Percentiles rank a stretch among this genome's conserved stretches.
phyloP scores from a whole-genome alignment of 2,329 filamentous ascomycete genomes.

The Fonsecaea pedrosoi region DNA sequence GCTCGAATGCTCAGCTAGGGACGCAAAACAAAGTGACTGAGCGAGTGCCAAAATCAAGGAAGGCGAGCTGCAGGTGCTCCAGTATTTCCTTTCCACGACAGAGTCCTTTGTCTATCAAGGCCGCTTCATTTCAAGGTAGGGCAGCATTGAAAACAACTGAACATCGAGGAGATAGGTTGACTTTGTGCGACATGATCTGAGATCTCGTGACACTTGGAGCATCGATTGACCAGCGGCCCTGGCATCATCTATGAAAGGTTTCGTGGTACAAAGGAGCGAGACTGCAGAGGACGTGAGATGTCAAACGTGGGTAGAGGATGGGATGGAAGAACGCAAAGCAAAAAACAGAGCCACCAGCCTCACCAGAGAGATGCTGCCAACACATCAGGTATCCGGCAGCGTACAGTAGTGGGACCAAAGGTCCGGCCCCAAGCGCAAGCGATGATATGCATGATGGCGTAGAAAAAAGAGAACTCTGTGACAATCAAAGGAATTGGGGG shows the following conservation, averaged over 20 bases:
- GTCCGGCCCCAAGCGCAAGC: slow-evolving; percentile 28
- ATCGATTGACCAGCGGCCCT: slow-evolving; percentile 32
- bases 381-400: slow-evolving; percentile 34
- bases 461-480: slow-evolving; percentile 24
- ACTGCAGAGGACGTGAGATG: slow-evolving; percentile 28
- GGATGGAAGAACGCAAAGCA: slow-evolving; percentile 33
- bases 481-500: slow-evolving; percentile 22
- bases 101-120: slow-evolving; percentile 25
- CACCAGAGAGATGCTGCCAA: slow-evolving; percentile 33
- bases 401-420: slow-evolving; percentile 26
- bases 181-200: slow-evolving; percentile 35
- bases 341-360: slow-evolving; percentile 28
- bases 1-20: slow-evolving; percentile 13
- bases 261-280: slow-evolving; percentile 29
- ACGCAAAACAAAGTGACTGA: slow-evolving; percentile 24
- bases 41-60: slow-evolving; percentile 23
- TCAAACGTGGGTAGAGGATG: slow-evolving; percentile 34
- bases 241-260: slow-evolving; percentile 34
- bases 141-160: slow-evolving; percentile 30
- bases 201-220: slow-evolving; percentile 37
- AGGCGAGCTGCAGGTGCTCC: slow-evolving; percentile 34
- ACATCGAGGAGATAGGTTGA: slow-evolving; percentile 24
- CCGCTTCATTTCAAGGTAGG: slow-evolving; percentile 34
- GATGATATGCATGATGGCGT: slow-evolving; percentile 38
- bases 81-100: slow-evolving; percentile 31